These are phyloP conservation scores for Cyclotella atomus DNA, from an alignment of 108 stramenopile genomes.

Conservation along the genomic window DNA sequence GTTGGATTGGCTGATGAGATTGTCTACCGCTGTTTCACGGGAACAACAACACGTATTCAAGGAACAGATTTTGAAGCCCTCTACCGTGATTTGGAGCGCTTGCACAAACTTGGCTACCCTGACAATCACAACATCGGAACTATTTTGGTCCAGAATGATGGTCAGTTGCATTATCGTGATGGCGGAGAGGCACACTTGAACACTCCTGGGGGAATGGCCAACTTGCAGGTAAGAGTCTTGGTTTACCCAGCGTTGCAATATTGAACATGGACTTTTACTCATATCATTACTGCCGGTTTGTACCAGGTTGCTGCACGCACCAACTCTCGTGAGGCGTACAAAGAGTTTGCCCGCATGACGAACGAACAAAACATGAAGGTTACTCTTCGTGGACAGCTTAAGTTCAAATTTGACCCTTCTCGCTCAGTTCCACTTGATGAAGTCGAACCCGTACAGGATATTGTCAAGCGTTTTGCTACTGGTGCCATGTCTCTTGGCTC, in stretches of 20 bases:
- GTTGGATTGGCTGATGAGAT: conserved; percentile 96
- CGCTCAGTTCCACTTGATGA: conserved; percentile 87
- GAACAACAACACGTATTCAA: conserved; percentile 95
- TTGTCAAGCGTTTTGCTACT: conserved; percentile 95
- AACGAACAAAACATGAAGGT: conserved; percentile 90
- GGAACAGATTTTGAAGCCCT: conserved; percentile 96
- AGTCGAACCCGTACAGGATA: conserved; percentile 89
- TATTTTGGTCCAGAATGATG: conserved; percentile 91
- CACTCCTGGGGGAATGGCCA: conserved; percentile 93
- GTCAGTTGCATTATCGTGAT: conserved; percentile 95
- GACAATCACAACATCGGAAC: conserved; percentile 53
- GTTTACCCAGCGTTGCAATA: background rate
- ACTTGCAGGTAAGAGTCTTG: conserved; percentile 72
- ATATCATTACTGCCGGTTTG: background rate
- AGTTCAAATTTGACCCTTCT: conserved; percentile 90
- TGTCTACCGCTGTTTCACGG: conserved; percentile 95
- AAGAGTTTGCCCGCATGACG: conserved; percentile 87
- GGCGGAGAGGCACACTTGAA: conserved; percentile 98
- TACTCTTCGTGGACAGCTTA: conserved; percentile 93
- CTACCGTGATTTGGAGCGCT: conserved; percentile 91
- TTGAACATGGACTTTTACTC: background rate
- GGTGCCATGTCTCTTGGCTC: conserved; percentile 96
- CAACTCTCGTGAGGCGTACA: conserved; percentile 95
- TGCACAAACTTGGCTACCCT: conserved; percentile 89
- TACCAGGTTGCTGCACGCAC: conserved; percentile 87